phyloP scores from a whole-genome alignment of 805 yeast species.

The Vanderwaltozyma polyspora region DNA sequence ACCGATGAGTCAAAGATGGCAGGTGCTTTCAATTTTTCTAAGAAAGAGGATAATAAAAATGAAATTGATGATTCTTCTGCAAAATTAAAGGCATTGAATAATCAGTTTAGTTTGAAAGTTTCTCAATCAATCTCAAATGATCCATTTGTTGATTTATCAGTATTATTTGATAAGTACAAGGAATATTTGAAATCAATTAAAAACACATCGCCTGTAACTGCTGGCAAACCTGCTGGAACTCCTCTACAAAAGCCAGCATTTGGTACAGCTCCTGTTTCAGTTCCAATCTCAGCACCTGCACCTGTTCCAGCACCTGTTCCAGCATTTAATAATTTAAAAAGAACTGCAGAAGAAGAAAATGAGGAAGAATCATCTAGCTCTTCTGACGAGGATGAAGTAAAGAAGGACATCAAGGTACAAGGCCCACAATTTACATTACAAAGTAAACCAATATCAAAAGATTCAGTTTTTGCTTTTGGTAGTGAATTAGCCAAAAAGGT shows the following conservation, averaged over 20 bases:
- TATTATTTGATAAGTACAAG: conserved; percentile 47
- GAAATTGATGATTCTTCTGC: conserved; percentile 24
- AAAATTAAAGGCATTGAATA: conserved; percentile 55
- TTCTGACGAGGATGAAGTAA: conserved; percentile 22
- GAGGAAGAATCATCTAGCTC: neutral
- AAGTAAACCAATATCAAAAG: conserved; percentile 37
- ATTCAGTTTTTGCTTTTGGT: conserved; percentile 40
- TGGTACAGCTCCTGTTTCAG: neutral
- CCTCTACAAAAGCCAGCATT: neutral
- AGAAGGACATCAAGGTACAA: conserved; percentile 53
- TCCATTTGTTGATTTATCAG: conserved; percentile 44
- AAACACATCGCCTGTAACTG: conserved; percentile 1
- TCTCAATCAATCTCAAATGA: conserved; percentile 31
- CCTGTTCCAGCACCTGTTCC: too few relatives aligned
- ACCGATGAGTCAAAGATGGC: conserved; percentile 10
- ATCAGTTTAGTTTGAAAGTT: conserved; percentile 42
- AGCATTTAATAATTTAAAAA: neutral
- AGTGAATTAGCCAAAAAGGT: conserved; percentile 9
- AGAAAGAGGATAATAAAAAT: conserved; percentile 2
- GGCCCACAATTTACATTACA: conserved; percentile 56
- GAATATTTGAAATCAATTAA: conserved; percentile 35
- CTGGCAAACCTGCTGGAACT: neutral
- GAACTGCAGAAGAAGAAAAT: neutral
- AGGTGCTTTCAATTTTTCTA: conserved; percentile 11
- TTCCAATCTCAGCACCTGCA: too few relatives aligned